A percentile compares a stretch with the other conserved stretches of the same genome.
These are phyloP conservation scores for Prunus salicina DNA, from an alignment of 306 rosid species.

Conservation along the genomic window DNA sequence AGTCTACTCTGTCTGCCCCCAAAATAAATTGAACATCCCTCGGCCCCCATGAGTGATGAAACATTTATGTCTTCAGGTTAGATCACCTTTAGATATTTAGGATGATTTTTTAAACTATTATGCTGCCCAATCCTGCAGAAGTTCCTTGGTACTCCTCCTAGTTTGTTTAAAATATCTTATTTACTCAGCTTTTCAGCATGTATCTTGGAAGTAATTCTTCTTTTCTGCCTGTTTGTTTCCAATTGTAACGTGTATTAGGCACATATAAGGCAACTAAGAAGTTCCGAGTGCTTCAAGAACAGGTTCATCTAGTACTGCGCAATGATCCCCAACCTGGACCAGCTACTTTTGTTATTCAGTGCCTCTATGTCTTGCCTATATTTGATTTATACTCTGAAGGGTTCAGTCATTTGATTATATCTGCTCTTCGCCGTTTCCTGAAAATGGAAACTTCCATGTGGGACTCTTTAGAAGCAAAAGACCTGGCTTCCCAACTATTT, in stretches of 20 bases:
- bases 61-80: background rate
- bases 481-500: constrained; percentile 66
- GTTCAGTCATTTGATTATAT: constrained; percentile 81
- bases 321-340: constrained; percentile 90
- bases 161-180: background rate
- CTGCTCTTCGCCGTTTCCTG: constrained; percentile 62
- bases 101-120: background rate
- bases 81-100: background rate
- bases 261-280: constrained; percentile 80
- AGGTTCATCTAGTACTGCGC: constrained; percentile 65
- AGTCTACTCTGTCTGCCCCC: background rate
- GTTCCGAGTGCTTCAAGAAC: constrained; percentile 89
- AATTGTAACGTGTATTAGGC: constrained; percentile 49
- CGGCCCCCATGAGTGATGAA: background rate
- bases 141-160: background rate
- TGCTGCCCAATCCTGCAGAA: background rate
- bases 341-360: constrained; percentile 67
- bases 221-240: constrained; percentile 31
- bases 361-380: constrained; percentile 72
- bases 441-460: constrained; percentile 40
- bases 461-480: constrained; percentile 49
- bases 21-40: background rate
- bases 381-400: constrained; percentile 67
- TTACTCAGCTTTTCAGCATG: background rate
- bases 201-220: constrained; percentile 16